These are phyloP conservation scores for Panus rudis DNA, from an alignment of 768 basidiomycete genomes.

Conservation along the genomic window DNA sequence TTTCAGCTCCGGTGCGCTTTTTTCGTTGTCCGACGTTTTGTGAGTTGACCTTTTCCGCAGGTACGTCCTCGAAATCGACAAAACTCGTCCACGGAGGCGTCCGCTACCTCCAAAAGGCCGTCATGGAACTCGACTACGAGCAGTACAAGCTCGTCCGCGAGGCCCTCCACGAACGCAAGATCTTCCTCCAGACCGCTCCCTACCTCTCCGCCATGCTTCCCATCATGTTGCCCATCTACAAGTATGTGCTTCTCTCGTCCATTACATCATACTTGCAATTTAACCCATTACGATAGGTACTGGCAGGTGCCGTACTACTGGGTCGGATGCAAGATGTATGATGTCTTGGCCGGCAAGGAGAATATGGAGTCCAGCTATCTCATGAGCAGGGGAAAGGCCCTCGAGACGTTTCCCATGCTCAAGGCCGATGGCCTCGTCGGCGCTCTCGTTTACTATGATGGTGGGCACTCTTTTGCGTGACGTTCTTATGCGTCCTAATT, in stretches of 20 bases:
- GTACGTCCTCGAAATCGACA: constrained; percentile 94
- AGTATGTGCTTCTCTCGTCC: constrained; percentile 35
- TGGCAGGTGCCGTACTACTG: constrained; percentile 98
- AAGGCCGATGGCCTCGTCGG: constrained; percentile 89
- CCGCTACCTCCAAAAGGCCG: constrained; percentile 93
- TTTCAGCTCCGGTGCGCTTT: constrained; percentile 66
- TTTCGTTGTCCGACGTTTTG: neutral
- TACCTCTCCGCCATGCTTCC: constrained; percentile 91
- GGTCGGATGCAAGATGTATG: constrained; percentile 94
- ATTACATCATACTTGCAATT: neutral
- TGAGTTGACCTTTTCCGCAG: constrained; percentile 29
- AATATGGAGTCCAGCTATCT: constrained; percentile 96
- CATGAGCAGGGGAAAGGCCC: constrained; percentile 89
- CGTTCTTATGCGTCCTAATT: constrained; percentile 10
- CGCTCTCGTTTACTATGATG: constrained; percentile 96
- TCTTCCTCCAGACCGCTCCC: constrained; percentile 93
- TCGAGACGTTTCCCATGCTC: constrained; percentile 95
- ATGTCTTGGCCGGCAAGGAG: constrained; percentile 88
- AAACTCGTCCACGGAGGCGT: constrained; percentile 99
- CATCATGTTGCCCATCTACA: constrained; percentile 97
- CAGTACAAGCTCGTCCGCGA: constrained; percentile 96
- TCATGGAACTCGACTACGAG: constrained; percentile 92
- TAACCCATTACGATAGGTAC: constrained; percentile 41
- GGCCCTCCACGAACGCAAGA: constrained; percentile 85
- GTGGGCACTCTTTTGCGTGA: constrained; percentile 38